Conservation (phyloP, 768 basidiomycete genomes). For the Dacryopinax spathularia region DNA sequence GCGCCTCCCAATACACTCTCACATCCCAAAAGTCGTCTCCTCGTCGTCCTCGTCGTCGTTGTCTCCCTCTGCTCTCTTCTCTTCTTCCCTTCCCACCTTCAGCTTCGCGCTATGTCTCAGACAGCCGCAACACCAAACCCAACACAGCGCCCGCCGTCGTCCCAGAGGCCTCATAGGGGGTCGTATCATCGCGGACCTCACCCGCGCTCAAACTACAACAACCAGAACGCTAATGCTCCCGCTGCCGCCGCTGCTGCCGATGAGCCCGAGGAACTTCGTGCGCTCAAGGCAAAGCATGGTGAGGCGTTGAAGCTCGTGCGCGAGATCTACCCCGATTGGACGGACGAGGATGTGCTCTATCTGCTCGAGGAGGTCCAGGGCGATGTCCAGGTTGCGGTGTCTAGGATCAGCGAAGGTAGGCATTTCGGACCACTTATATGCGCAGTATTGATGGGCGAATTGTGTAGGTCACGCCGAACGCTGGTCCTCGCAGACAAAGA, state of each 20-base stretch:
- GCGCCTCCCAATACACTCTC: background rate
- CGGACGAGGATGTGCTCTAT: background rate
- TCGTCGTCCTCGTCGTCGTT: background rate
- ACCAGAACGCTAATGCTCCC: background rate
- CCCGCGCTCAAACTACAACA: background rate
- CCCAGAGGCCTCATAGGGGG: background rate
- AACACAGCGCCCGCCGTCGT: too few relatives aligned
- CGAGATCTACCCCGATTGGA: background rate
- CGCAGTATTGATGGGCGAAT: background rate
- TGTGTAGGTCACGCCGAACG: background rate
- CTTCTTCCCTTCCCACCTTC: background rate
- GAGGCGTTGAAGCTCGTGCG: background rate
- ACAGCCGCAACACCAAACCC: background rate
- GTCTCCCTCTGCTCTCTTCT: background rate
- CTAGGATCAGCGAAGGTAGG: constrained; percentile 2
- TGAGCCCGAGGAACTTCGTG: background rate
- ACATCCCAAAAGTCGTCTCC: constrained; percentile 1
- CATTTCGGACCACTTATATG: background rate
- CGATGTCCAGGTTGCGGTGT: background rate
- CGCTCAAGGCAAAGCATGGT: background rate
- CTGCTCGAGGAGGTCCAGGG: constrained; percentile 2
- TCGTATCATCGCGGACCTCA: background rate
- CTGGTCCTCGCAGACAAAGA: constrained; percentile 2
- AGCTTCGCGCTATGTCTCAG: background rate
- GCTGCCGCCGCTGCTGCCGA: background rate